Evolutionary conservation across 768 basidiomycete genomes (phyloP).

Genomic region (Trametes cubensis): DNA sequence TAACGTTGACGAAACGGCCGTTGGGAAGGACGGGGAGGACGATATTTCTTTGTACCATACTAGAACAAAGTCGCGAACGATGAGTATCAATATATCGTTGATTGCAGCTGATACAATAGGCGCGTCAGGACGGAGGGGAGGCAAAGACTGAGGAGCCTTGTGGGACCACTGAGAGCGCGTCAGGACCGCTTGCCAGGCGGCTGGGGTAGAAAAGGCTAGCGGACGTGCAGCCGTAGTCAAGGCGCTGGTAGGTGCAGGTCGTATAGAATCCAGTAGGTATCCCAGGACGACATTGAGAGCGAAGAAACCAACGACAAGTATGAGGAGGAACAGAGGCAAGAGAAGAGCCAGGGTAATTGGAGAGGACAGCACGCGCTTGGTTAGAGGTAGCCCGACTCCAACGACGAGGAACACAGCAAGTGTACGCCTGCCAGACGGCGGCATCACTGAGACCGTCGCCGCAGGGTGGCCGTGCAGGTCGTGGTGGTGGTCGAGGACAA

Average conservation of each 20-base stretch:
- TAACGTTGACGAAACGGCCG: constrained; percentile 75
- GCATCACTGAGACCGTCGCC: constrained; percentile 2
- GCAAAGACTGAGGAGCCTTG: constrained; percentile 64
- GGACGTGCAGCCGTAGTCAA: constrained; percentile 68
- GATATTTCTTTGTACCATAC: constrained; percentile 91
- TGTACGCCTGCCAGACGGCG: constrained; percentile 22
- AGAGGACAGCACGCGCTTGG: constrained; percentile 62
- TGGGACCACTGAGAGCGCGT: constrained; percentile 91
- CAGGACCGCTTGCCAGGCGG: constrained; percentile 91
- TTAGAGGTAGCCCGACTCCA: constrained; percentile 57
- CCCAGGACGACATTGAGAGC: constrained; percentile 57
- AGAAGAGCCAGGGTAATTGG: constrained; percentile 66
- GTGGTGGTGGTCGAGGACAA: not conserved
- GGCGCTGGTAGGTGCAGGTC: constrained; percentile 36
- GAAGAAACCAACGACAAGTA: constrained; percentile 54
- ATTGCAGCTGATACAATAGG: constrained; percentile 69
- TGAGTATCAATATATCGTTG: constrained; percentile 78
- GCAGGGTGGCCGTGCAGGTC: constrained; percentile 9
- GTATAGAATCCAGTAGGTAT: constrained; percentile 56
- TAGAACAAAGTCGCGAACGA: constrained; percentile 85
- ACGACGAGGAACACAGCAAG: constrained; percentile 55
- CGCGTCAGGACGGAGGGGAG: constrained; percentile 65
- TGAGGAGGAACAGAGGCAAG: constrained; percentile 57
- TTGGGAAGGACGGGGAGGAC: constrained; percentile 84
- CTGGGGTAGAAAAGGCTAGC: constrained; percentile 86